Conservation (phyloP, 306 rosid genomes). For the Bauhinia variegata region DNA sequence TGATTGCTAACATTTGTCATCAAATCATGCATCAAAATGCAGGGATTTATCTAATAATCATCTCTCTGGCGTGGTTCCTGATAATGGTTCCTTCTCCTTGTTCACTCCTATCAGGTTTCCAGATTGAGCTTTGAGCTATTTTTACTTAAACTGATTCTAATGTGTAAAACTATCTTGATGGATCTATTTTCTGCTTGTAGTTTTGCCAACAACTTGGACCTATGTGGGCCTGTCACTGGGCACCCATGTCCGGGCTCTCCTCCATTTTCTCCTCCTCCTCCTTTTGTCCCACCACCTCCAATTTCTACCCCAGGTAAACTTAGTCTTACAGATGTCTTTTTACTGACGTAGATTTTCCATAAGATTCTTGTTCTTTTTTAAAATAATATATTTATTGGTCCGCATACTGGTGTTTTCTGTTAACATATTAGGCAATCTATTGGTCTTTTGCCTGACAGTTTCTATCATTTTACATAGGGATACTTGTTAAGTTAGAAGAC, state of each 20-base stretch:
- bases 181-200: slow-evolving; percentile 51
- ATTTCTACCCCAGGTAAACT: slow-evolving; percentile 78
- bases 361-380: too few species aligned
- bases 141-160: slow-evolving; percentile 20
- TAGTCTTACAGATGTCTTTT: slow-evolving; percentile 18
- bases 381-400: neutral
- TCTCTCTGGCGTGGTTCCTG: slow-evolving; percentile 92
- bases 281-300: slow-evolving; percentile 94
- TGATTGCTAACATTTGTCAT: slow-evolving; percentile 19
- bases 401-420: neutral
- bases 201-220: slow-evolving; percentile 90
- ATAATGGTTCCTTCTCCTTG: slow-evolving; percentile 94
- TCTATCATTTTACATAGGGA: slow-evolving; percentile 12
- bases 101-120: slow-evolving; percentile 95
- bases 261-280: slow-evolving; percentile 99
- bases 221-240: slow-evolving; percentile 98
- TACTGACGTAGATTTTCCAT: too few species aligned
- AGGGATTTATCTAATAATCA: slow-evolving; percentile 95
- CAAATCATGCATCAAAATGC: slow-evolving; percentile 33
- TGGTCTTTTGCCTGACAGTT: slow-evolving; percentile 2
- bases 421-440: slow-evolving; percentile 16
- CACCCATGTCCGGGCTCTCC: slow-evolving; percentile 99
- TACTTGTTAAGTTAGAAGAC: slow-evolving; percentile 12
- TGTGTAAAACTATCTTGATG: slow-evolving; percentile 27
- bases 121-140: slow-evolving; percentile 24